Evolutionary conservation across 345 rosid species (phyloP).

Genomic region (Clarkia xantiana): DNA sequence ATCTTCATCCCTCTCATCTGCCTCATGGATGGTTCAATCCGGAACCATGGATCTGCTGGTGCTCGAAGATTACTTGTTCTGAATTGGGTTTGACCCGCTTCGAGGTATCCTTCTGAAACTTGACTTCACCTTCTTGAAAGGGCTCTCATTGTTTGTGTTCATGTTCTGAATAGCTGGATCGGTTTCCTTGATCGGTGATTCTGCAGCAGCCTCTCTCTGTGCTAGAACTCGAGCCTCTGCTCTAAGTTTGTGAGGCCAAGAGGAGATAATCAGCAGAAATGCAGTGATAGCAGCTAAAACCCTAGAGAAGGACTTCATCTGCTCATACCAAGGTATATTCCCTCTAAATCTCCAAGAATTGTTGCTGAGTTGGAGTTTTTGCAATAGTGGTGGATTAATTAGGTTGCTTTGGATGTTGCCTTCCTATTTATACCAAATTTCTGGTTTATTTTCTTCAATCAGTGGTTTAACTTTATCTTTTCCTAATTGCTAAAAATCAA

Average conservation of each 20-base stretch:
- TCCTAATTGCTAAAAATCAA: conserved; percentile 6
- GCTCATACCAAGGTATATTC: conserved; percentile 2
- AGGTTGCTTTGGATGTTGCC: conserved; percentile 1
- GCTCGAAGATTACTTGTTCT: conserved; percentile 40
- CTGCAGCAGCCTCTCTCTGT: conserved; percentile 6
- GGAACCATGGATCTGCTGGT: background rate
- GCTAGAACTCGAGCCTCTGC: conserved; percentile 27
- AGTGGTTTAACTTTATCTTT: background rate
- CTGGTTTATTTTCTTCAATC: background rate
- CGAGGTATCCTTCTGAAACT: conserved; percentile 65
- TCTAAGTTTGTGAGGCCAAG: conserved; percentile 14
- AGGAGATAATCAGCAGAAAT: conserved; percentile 27
- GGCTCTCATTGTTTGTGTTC: conserved; percentile 19
- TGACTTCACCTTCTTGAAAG: conserved; percentile 25
- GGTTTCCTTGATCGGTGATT: conserved; percentile 11
- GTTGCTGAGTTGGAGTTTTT: background rate
- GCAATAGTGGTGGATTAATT: background rate
- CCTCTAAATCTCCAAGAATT: background rate
- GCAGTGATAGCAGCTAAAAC: conserved; percentile 20
- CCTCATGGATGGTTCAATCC: background rate
- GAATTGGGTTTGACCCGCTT: conserved; percentile 49
- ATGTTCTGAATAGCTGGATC: conserved; percentile 23
- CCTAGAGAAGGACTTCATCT: conserved; percentile 32
- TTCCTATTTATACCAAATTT: conserved; percentile 1
- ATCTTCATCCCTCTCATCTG: background rate